Percentiles rank a stretch among this genome's conserved stretches.
These are phyloP conservation scores for Vigna reflexopilosa DNA, from an alignment of 306 rosid genomes.

Conservation along the genomic window DNA sequence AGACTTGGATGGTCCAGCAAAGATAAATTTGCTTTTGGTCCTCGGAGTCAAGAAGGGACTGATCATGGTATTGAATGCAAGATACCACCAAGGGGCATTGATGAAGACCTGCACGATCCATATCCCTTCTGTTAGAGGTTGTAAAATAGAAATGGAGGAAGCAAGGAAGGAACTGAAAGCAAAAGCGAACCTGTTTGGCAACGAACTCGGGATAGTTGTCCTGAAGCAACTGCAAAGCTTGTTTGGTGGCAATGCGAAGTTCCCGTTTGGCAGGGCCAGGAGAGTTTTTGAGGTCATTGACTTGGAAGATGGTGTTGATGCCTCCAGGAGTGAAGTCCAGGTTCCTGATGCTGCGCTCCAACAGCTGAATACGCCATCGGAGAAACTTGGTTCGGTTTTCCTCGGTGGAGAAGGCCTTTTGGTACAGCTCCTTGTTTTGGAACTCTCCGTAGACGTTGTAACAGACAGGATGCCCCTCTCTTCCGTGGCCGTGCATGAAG, in stretches of 20 bases:
- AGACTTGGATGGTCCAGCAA: constrained; percentile 57
- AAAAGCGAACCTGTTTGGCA: constrained; percentile 70
- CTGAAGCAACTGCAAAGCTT: constrained; percentile 88
- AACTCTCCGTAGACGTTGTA: constrained; percentile 93
- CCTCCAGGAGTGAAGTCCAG: constrained; percentile 79
- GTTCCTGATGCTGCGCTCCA: constrained; percentile 85
- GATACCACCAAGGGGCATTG: constrained; percentile 65
- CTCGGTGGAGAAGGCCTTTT: constrained; percentile 62
- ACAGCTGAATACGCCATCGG: constrained; percentile 80
- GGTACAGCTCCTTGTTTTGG: constrained; percentile 84
- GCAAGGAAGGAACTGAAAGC: too few relatives aligned
- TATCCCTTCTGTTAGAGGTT: too few relatives aligned
- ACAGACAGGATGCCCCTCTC: constrained; percentile 81
- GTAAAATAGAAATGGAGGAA: neutral
- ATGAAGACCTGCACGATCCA: constrained; percentile 44
- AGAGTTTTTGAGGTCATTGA: constrained; percentile 85
- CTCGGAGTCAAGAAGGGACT: constrained; percentile 61
- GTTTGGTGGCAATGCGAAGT: constrained; percentile 80
- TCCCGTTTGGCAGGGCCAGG: constrained; percentile 84
- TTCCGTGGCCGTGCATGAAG: constrained; percentile 79
- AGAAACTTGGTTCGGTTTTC: constrained; percentile 70
- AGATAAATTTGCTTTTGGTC: constrained; percentile 63
- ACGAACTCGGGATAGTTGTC: constrained; percentile 97
- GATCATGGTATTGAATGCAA: constrained; percentile 58
- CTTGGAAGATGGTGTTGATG: constrained; percentile 74